A percentile compares a stretch with the other conserved stretches of the same genome.
phyloP scores from a whole-genome alignment of 2,329 filamentous ascomycete species.

The Aspergillus ibericus region DNA sequence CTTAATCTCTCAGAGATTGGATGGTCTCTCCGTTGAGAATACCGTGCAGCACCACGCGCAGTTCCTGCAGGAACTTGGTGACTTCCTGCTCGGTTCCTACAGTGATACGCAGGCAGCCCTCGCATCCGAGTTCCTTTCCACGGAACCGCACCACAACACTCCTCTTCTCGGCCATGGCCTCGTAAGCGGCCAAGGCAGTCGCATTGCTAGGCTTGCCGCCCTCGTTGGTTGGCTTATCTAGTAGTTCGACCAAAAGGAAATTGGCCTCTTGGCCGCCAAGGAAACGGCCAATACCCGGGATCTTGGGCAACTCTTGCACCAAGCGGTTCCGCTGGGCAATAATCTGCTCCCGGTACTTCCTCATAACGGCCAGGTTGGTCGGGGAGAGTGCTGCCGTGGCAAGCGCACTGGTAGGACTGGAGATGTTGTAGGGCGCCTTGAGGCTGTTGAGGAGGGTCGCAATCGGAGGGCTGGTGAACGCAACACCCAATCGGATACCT shows the following conservation, averaged over 20 bases:
- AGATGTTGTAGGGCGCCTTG: conserved; percentile 96
- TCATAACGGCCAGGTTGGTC: conserved; percentile 72
- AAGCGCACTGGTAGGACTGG: conserved; percentile 79
- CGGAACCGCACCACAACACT: conserved; percentile 93
- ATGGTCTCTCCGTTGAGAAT: conserved; percentile 44
- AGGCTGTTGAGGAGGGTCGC: conserved; percentile 82
- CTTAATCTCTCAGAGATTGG: conserved; percentile 19
- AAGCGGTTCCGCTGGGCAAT: conserved; percentile 75
- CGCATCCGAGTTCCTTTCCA: conserved; percentile 86
- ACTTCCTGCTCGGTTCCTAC: conserved; percentile 89
- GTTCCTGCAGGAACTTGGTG: conserved; percentile 70
- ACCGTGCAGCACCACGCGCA: conserved; percentile 55
- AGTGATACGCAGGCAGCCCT: conserved; percentile 86
- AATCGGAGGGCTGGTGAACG: conserved; percentile 74
- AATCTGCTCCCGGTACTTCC: conserved; percentile 66
- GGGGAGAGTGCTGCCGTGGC: conserved; percentile 70
- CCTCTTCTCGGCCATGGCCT: conserved; percentile 76
- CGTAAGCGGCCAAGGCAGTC: conserved; percentile 76
- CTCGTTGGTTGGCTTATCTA: conserved; percentile 58
- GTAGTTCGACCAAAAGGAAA: conserved; percentile 86
- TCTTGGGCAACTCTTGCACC: conserved; percentile 67
- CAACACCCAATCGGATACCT: conserved; percentile 84
- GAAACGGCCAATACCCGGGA: conserved; percentile 77
- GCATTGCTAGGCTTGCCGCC: conserved; percentile 74
- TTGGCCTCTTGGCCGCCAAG: conserved; percentile 80